Evolutionary conservation across 768 basidiomycete genomes (phyloP).

Genomic region (Phanerodontia chrysosporium): DNA sequence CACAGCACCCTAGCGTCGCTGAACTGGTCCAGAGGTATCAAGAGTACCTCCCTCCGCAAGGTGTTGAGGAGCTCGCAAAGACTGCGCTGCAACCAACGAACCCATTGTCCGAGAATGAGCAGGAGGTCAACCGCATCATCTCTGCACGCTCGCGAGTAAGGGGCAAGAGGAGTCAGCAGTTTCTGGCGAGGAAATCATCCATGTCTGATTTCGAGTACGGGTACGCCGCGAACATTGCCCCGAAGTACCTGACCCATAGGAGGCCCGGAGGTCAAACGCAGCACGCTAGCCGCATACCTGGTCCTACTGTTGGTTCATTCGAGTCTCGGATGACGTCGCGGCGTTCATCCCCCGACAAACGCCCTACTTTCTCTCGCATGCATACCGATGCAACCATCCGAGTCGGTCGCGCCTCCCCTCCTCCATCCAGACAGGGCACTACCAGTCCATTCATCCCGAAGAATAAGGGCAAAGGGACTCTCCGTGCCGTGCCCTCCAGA

Average conservation of each 20-base stretch:
- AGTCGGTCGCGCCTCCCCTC: conserved; percentile 13
- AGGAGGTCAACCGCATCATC: conserved; percentile 46
- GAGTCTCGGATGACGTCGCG: conserved; percentile 64
- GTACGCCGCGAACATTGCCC: conserved; percentile 90
- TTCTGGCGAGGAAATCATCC: conserved; percentile 50
- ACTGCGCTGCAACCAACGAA: conserved; percentile 60
- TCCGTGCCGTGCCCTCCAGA: conserved; percentile 28
- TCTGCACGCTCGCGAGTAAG: conserved; percentile 36
- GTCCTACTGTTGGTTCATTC: conserved; percentile 40
- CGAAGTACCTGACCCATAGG: conserved; percentile 59
- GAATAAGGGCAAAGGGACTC: conserved; percentile 32
- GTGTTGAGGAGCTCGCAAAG: conserved; percentile 66
- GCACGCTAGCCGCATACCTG: conserved; percentile 45
- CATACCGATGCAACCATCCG: conserved; percentile 20
- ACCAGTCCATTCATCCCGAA: conserved; percentile 26
- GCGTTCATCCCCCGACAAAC: conserved; percentile 72
- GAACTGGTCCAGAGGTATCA: conserved; percentile 83
- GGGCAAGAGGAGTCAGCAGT: conserved; percentile 47
- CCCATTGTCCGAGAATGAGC: conserved; percentile 78
- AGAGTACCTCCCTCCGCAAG: conserved; percentile 68
- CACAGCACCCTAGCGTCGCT: conserved; percentile 65
- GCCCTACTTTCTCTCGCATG: conserved; percentile 23
- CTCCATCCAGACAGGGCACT: conserved; percentile 31
- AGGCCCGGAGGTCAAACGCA: conserved; percentile 36
- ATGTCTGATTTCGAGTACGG: conserved; percentile 87